These are phyloP conservation scores for Spathaspora arborariae DNA, from an alignment of 805 yeast species.

Conservation along the genomic window DNA sequence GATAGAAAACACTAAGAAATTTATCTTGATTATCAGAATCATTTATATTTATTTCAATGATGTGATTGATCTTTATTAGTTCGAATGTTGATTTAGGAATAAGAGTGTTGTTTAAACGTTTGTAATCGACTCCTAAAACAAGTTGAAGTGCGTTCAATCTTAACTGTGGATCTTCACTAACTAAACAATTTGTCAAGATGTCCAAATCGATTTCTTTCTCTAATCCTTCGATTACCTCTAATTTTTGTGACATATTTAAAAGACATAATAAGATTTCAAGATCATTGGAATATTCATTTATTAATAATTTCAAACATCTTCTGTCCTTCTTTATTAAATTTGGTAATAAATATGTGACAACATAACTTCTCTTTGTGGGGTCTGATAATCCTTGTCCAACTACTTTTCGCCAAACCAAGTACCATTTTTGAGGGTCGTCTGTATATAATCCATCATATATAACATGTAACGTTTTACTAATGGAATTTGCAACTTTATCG, in stretches of 20 bases:
- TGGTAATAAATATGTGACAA: slow-evolving; percentile 61
- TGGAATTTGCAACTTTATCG: slow-evolving; percentile 61
- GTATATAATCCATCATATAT: slow-evolving; percentile 23
- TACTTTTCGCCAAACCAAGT: slow-evolving; percentile 45
- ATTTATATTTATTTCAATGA: slow-evolving; percentile 49
- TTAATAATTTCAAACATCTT: slow-evolving; percentile 19
- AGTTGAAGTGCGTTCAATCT: slow-evolving; percentile 59
- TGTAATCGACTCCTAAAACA: slow-evolving; percentile 54
- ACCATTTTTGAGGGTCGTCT: slow-evolving; percentile 41
- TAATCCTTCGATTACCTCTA: slow-evolving; percentile 21
- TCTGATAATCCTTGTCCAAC: slow-evolving; percentile 33
- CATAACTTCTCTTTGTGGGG: slow-evolving; percentile 36
- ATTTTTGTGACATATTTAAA: slow-evolving; percentile 60
- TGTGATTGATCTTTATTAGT: slow-evolving; percentile 33
- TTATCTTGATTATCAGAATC: slow-evolving; percentile 54
- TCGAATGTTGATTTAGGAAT: slow-evolving; percentile 45
- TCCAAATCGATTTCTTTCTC: slow-evolving; percentile 3
- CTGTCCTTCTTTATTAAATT: slow-evolving; percentile 53
- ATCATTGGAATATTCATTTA: slow-evolving; percentile 21
- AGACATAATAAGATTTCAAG: slow-evolving; percentile 48
- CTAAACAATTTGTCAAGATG: slow-evolving; percentile 29
- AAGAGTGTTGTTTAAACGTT: slow-evolving; percentile 44
- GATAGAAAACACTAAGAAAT: slow-evolving; percentile 57
- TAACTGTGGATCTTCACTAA: slow-evolving; percentile 37
- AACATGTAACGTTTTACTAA: slow-evolving; percentile 53